A percentile compares a stretch with the other conserved stretches of the same genome.
Conservation (phyloP, 1,139 yeast genomes). For the Pichia sp. region DNA sequence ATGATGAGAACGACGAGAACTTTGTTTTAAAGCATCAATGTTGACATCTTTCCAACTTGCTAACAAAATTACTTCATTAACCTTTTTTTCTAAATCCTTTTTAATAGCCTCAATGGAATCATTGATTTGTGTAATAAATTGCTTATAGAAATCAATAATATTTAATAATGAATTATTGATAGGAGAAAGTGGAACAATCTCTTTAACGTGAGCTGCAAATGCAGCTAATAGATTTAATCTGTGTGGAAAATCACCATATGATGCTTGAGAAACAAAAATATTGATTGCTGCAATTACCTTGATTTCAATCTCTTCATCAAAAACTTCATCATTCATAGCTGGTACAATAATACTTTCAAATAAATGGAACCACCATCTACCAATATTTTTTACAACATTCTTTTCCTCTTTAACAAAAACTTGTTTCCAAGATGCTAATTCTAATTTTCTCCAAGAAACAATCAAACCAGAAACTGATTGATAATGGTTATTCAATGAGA, state of each 20-base stretch:
- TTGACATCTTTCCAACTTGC: conserved; percentile 98
- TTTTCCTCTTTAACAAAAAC: conserved; percentile 64
- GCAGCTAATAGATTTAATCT: conserved; percentile 58
- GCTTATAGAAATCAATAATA: conserved; percentile 58
- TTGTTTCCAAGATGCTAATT: conserved; percentile 77
- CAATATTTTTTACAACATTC: conserved; percentile 44
- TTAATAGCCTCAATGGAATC: conserved; percentile 41
- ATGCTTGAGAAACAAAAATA: conserved; percentile 66
- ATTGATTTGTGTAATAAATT: conserved; percentile 46
- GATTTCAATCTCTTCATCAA: conserved; percentile 31
- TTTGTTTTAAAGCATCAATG: conserved; percentile 85
- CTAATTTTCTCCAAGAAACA: conserved; percentile 86
- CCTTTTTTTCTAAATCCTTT: conserved; percentile 63
- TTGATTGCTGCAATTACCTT: conserved; percentile 65
- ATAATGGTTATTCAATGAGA: conserved; percentile 51
- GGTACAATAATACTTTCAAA: conserved; percentile 69
- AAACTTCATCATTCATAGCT: conserved; percentile 28
- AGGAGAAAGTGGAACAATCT: conserved; percentile 21
- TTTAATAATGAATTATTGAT: conserved; percentile 47
- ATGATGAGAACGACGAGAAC: conserved; percentile 84
- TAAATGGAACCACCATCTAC: conserved; percentile 88
- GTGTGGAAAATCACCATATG: conserved; percentile 62
- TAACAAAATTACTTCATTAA: conserved; percentile 73
- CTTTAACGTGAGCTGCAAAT: conserved; percentile 47
- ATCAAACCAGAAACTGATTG: conserved; percentile 59